Conservation (phyloP, 176 grass and related monocot genomes). For the Cenchrus fungigraminus region DNA sequence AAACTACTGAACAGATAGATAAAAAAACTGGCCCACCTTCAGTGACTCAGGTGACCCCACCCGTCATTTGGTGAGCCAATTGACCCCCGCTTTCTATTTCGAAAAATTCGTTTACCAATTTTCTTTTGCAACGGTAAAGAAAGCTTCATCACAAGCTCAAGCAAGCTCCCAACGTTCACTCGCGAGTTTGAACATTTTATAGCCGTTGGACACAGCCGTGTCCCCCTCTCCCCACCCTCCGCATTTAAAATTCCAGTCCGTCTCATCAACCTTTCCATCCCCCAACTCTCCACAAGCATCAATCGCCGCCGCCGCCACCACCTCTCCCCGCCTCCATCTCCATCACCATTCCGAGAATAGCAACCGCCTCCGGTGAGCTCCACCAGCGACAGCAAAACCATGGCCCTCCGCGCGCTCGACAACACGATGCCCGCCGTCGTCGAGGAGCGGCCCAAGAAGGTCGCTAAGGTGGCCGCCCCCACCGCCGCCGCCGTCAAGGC, state of each 20-base stretch:
- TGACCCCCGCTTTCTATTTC: background rate
- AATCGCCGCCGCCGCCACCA: background rate
- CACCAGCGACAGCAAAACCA: background rate
- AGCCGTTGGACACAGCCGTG: slow-evolving; percentile 42
- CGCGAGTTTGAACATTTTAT: slow-evolving; percentile 44
- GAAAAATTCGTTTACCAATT: background rate
- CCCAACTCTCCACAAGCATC: background rate
- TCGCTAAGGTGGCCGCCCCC: slow-evolving; percentile 56
- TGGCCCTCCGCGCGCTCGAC: slow-evolving; percentile 88
- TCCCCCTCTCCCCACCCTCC: background rate
- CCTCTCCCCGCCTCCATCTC: background rate
- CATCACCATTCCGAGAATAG: background rate
- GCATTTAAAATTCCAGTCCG: slow-evolving; percentile 42
- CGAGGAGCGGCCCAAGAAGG: slow-evolving; percentile 74
- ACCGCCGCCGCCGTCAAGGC: background rate
- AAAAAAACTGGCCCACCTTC: too few relatives aligned
- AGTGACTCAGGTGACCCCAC: too few relatives aligned
- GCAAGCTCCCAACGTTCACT: slow-evolving; percentile 36
- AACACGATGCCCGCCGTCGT: slow-evolving; percentile 65
- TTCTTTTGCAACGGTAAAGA: slow-evolving; percentile 22
- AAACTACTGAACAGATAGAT: too few relatives aligned
- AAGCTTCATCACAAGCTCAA: background rate
- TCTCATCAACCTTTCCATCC: background rate
- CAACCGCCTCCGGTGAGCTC: background rate
- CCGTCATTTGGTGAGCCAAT: too few relatives aligned